Conservation (phyloP, 768 basidiomycete species). For the Collybiopsis confluens region DNA sequence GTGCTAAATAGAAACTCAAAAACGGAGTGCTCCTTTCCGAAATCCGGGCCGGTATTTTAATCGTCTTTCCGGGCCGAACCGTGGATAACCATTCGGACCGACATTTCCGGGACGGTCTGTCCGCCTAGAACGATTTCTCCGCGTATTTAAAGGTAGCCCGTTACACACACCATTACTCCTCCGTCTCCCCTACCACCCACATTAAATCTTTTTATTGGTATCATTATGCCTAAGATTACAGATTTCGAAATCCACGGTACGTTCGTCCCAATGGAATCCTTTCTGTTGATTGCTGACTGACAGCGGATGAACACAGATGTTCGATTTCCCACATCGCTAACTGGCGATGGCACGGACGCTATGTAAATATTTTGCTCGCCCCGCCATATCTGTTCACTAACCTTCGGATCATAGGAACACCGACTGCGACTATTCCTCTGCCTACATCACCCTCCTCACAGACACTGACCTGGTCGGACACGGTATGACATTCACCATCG, state of each 20-base stretch:
- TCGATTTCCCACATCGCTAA: constrained; percentile 87
- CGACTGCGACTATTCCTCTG: constrained; percentile 94
- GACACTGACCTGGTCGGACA: constrained; percentile 78
- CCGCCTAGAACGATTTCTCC: too few species aligned
- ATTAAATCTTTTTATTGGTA: too few species aligned
- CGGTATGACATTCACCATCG: constrained; percentile 94
- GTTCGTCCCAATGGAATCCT: constrained; percentile 1
- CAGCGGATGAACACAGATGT: constrained; percentile 69
- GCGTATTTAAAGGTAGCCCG: too few species aligned
- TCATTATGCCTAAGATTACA: constrained; percentile 29
- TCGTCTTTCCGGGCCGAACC: too few species aligned
- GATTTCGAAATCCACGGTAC: constrained; percentile 30
- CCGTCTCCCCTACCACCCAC: too few species aligned
- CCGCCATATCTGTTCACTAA: background rate
- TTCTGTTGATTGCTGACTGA: background rate
- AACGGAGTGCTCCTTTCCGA: too few species aligned
- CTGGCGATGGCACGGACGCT: constrained; percentile 91
- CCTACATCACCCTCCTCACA: constrained; percentile 79
- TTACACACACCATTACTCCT: too few species aligned
- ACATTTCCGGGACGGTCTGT: too few species aligned
- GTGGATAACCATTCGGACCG: too few species aligned
- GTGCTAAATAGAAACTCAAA: too few species aligned
- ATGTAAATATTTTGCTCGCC: constrained; percentile 43
- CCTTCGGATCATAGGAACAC: constrained; percentile 71
- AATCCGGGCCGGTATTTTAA: too few species aligned